These are phyloP conservation scores for Beauveria pseudobassiana DNA, from an alignment of 2,329 filamentous ascomycete species.

Conservation along the genomic window DNA sequence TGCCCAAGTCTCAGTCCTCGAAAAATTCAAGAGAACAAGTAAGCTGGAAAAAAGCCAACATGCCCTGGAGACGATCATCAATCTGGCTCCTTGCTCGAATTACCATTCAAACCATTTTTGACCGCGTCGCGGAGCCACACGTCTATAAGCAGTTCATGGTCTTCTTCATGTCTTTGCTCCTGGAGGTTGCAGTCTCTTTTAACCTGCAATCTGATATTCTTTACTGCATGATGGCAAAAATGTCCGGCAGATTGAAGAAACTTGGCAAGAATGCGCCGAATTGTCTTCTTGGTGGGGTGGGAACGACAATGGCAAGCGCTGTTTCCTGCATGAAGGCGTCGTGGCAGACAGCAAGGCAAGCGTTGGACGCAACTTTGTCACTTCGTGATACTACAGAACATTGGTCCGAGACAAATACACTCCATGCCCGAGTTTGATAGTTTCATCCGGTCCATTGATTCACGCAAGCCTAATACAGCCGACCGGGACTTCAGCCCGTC, in stretches of 20 bases:
- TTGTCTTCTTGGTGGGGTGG: slow-evolving; percentile 8
- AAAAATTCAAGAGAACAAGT: slow-evolving; percentile 3
- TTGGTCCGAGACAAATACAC: background rate
- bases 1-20: background rate
- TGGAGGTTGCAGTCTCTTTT: slow-evolving; percentile 18
- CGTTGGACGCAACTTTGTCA: background rate
- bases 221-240: slow-evolving; percentile 35
- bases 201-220: slow-evolving; percentile 23
- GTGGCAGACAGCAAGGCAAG: background rate
- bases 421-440: background rate
- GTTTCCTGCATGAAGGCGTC: background rate
- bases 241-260: slow-evolving; percentile 35
- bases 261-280: slow-evolving; percentile 18
- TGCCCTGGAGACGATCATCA: slow-evolving; percentile 32
- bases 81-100: slow-evolving; percentile 47
- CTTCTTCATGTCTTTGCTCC: slow-evolving; percentile 32
- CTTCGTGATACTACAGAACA: background rate
- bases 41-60: background rate
- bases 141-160: slow-evolving; percentile 47
- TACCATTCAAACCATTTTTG: slow-evolving; percentile 29
- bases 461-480: background rate
- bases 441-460: background rate
- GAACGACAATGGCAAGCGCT: background rate
- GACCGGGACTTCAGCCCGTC: background rate
- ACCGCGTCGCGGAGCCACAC: background rate